Evolutionary conservation across 768 basidiomycete species (phyloP), one percentile per base, ranked within the genome.

Genomic region (Jaapia argillacea): DNA sequence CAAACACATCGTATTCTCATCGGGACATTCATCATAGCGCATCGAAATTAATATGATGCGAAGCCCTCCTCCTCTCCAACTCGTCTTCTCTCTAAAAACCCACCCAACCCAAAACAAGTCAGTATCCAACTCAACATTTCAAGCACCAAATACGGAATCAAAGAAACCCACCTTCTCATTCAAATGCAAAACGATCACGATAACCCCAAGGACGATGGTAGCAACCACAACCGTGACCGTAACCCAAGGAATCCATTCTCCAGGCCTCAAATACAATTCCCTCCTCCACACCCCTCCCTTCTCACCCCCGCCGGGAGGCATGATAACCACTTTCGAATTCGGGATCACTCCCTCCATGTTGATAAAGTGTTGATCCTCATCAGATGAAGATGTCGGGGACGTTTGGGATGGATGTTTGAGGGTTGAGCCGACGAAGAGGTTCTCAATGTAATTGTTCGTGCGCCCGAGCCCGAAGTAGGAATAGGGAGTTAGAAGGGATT

Each of bases 391-490:
- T n/a, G n/a, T n/a, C n/a, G n/a, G n/a, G n/a, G n/a, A n/a, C n/a
- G n/a, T n/a, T 33, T 33, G 28, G 10, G 28, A 94, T 0, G 70
- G 59, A 46, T 88, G 81, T 24, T 86, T 72, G n/a, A n/a, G n/a
- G 4, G 92, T 94, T 3, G 90, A 83, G 13, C 96, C 96, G 16
- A 98, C 87, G 58, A 96, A 96, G 2, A 99, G 73, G 60, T 97
- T 97, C 71, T 99, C 96, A 54, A 99, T 92, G 64, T 99, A 99
- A 60, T 99, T 99, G 63, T 99, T 99, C 13, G 93, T 98, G 33
- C 96, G 79, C 0, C 94, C 96, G 5, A 99, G 79, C 1, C 96
- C n/a, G 56, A 98, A 88, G 72, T 92, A 96, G 1, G 91, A 78
- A 56, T 97, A 98, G 1, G 96, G 96, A 1, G 89, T 82, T 43